Base-by-base conservation (phyloP, 805 yeast genomes). In the Ogataea ganodermae region DNA sequence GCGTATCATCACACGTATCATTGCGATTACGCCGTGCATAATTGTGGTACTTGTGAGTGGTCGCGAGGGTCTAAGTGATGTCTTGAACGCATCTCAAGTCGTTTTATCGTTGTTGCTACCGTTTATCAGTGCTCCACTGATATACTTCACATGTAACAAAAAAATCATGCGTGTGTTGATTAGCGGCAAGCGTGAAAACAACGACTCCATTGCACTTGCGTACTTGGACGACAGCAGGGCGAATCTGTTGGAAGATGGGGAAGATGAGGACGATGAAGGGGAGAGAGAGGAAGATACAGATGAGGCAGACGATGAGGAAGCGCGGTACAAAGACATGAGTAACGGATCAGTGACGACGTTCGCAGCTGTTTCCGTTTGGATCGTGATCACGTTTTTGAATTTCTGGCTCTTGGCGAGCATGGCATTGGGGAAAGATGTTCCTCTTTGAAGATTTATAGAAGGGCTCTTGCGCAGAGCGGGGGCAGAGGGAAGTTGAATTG, bases 21-120 rank as follows among this genome's bases (percentile, higher is more conserved):
- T 90, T 20, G 96, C 97, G 2, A 84, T 90, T 26, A 73, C 83
- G 1, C 97, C 97, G 2, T 90, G 97, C 68, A 69, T 90, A 17
- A 65, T 85, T 31, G 90, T 89, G 27, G 87, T 91, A 1, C 45
- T 80, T 4, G 67, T 78, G 6, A 77, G 86, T 53, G 97, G 97
- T 3, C 79, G 96, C 53, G 86, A 83, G 61, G 97, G 97, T 4
- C 74, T 90, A 42, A 76, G 88, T 14, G 77, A 76, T 45, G 84
- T 86, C 21, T 72, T 90, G 58, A 91, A 91, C 59, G 80, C 83
- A 4, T 80, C 89, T 38, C 97, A 90, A 66, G 97, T 90, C 21
- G 84, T 87, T 14, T 73, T 90, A 33, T 83, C 94, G 2, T 65
- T 91, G 54, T 79, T 91, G 44, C 72, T 90, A 48, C 97, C 97